Evolutionary conservation across 192 early-diverging fungal genomes (phyloP), one percentile per base, ranked within the genome.

Genomic region (Umbelopsis isabellina): DNA sequence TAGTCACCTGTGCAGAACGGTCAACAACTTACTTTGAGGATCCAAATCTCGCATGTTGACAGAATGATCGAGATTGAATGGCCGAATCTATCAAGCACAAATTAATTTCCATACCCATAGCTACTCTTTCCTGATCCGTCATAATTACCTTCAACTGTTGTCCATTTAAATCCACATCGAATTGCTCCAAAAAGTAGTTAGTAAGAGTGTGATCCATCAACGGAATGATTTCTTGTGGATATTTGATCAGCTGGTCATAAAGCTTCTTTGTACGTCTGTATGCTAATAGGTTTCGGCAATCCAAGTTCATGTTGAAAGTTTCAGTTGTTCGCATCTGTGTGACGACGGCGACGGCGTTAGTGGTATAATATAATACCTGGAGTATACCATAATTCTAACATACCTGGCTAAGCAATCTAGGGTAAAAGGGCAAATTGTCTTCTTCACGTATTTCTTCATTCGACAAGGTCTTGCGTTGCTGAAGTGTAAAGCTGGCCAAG

Each of bases 151-250:
- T 88, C 47, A 88, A 76, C 55, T 85, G 85, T 9, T 85, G 72
- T 51, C 88, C 89, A 33, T 80, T 80, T 35, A 91, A 71, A 8
- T 80, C 78, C 45, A 88, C 89, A 9, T 88, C 86, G 75, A 91
- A 93, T 35, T 85, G 72, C 41, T 91, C 86, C 37, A 84, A 72
- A 74, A 91, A 92, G 27, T 88, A 79, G 67, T 94, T 88, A 1
- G 90, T 90, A 55, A 97, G 76, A 11, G 89, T 87, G 70, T 94
- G 89, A 86, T 99, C 97, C 88, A 98, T 88, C 27, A 97, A 81
- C 0, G 95, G 93, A 75, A 99, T 91, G 35, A 99, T 92, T 85
- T 99, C 97, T 50, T 95, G 92, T 12, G 97, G 97, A 79, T 97
- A 99, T 45, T 94, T 91, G 20, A 95, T 80, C 48, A 99, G 77